Evolutionary conservation across 2,329 filamentous ascomycete genomes (phyloP), one percentile per base, ranked within the genome.

Genomic region (Microsporum ferrugineum): DNA sequence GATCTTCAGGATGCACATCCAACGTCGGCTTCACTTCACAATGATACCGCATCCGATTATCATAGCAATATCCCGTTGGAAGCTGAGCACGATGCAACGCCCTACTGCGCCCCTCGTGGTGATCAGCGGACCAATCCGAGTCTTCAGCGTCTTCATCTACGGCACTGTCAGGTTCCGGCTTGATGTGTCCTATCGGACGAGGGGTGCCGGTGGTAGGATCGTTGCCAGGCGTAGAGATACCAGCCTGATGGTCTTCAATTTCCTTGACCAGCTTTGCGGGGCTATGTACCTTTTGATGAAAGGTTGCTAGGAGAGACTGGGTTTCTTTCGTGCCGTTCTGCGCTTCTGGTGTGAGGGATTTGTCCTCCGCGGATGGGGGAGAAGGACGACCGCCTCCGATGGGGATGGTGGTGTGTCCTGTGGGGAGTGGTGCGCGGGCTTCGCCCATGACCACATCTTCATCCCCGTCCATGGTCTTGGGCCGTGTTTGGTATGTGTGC

Each of bases 31-130:
- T 86, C 14, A 89, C 85, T 71, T 96, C 95, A 60, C 91, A 88
- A 72, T 99, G 94, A 63, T 95, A 88, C 63, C 94, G 90, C 94
- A 99, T 99, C 36, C 92, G 85, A 61, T 89, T 86, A 76, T 99
- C 94, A 71, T 97, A 99, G 66, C 89, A 92, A 63, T 88, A 84
- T 2, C 89, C 89, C 0, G 88, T 91, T 0, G 87, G 83, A 1
- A 89, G 77, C 31, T 83, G 74, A 1, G 75, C 71, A 31, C 73
- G 63, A 1, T 76, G 73, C n/a, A 79, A 69, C 7, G 75, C 75
- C 75, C 77, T 61, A 75, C 75, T 70, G n/a, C 51, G 51, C 5
- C 65, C 64, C 5, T 66, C 64, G 47, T 64, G 59, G 34, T 71
- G 71, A 4, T 73, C 71, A n/a, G 75, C 70, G 47, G 74, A 73